Conservation (phyloP, 2,329 filamentous ascomycete species). For the Talaromyces marneffei region DNA sequence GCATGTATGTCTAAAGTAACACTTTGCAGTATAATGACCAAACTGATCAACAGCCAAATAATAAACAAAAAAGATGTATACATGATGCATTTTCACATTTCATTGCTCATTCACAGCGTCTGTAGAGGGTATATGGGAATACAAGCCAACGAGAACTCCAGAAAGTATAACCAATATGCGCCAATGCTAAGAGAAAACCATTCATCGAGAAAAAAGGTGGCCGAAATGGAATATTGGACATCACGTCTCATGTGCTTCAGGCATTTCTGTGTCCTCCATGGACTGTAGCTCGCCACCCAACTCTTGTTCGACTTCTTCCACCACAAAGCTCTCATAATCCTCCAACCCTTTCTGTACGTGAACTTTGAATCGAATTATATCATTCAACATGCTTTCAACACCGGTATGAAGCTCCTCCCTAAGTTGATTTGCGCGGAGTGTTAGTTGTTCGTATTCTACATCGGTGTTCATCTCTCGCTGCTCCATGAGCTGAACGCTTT, state of each 20-base stretch:
- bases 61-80: constrained; percentile 4
- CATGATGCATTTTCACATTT: constrained; percentile 7
- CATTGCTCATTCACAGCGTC: constrained; percentile 12
- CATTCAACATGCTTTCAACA: constrained; percentile 91
- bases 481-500: constrained; percentile 86
- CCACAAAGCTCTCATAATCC: constrained; percentile 89
- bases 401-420: constrained; percentile 98
- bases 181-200: background rate
- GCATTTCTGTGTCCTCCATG: constrained; percentile 26
- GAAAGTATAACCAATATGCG: constrained; percentile 1
- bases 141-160: constrained; percentile 12
- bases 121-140: constrained; percentile 11
- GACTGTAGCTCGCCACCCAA: constrained; percentile 57
- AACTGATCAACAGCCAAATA: background rate
- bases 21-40: background rate
- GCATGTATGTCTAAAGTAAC: background rate
- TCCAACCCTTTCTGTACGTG: constrained; percentile 89
- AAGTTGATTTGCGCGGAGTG: constrained; percentile 72
- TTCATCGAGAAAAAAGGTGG: background rate
- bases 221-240: background rate
- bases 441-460: constrained; percentile 91
- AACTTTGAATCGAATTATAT: constrained; percentile 98
- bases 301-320: constrained; percentile 85
- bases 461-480: constrained; percentile 95
- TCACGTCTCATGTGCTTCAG: constrained; percentile 8